phyloP scores from a whole-genome alignment of 2,329 filamentous ascomycete species.

The Colletotrichum orbiculare region DNA sequence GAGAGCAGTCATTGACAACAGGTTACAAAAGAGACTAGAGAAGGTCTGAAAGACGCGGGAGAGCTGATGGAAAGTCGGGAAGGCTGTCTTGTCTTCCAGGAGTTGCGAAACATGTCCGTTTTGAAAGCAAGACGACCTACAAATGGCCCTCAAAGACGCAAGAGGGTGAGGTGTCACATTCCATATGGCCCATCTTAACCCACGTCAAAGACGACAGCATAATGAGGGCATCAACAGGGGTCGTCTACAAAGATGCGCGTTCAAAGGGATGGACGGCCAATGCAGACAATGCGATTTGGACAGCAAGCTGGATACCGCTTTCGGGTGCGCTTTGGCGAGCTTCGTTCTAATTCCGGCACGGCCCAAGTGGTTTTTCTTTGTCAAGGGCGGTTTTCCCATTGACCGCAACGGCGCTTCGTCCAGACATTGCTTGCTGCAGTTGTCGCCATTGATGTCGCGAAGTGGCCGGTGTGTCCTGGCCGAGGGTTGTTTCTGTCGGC shows the following conservation, averaged over 20 bases:
- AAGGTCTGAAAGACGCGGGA: not conserved
- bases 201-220: not conserved
- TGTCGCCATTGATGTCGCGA: too few relatives aligned
- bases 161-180: not conserved
- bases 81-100: not conserved
- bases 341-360: constrained; percentile 12
- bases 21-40: constrained; percentile 1
- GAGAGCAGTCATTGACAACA: constrained; percentile 4
- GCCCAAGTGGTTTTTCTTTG: constrained; percentile 7
- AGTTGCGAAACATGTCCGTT: constrained; percentile 30
- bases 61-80: constrained; percentile 12
- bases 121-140: constrained; percentile 13
- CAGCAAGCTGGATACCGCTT: constrained; percentile 18
- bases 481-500: too few relatives aligned
- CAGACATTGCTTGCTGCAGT: too few relatives aligned
- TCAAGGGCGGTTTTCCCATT: not conserved
- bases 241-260: constrained; percentile 16
- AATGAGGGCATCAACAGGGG: not conserved
- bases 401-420: constrained; percentile 2
- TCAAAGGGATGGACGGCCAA: constrained; percentile 17
- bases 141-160: not conserved
- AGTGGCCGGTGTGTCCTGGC: too few relatives aligned
- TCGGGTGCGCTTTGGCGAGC: constrained; percentile 1
- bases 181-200: not conserved
- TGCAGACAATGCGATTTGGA: constrained; percentile 23